A percentile compares a stretch with the other conserved stretches of the same genome.
Evolutionary conservation across 2,329 filamentous ascomycete species (phyloP).

Genomic region (Rugonectria rugulosa): DNA sequence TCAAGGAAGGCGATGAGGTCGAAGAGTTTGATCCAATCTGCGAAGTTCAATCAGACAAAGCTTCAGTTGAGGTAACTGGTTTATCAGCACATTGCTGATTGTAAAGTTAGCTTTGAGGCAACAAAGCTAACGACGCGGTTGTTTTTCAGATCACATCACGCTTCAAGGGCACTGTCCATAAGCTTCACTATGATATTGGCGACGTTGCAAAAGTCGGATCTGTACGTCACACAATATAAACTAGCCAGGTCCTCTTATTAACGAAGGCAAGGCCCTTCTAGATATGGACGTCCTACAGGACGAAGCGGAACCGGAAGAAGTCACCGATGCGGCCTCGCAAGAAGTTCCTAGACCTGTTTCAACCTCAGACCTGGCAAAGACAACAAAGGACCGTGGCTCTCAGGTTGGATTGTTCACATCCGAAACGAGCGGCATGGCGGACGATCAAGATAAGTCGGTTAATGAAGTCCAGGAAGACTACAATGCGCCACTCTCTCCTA

Average conservation of each 20-base stretch:
- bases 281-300: conserved; percentile 11
- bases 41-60: conserved; percentile 25
- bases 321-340: background rate
- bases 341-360: background rate
- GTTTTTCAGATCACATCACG: conserved; percentile 19
- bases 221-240: background rate
- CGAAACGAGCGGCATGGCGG: background rate
- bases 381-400: background rate
- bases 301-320: background rate
- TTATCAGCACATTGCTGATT: background rate
- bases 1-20: conserved; percentile 13
- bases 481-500: background rate
- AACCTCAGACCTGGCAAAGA: background rate
- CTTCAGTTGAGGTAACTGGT: conserved; percentile 17
- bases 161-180: conserved; percentile 8
- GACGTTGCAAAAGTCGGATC: conserved; percentile 13
- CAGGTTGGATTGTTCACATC: background rate
- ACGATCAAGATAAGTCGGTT: background rate
- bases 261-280: background rate
- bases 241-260: background rate
- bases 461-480: conserved; percentile 2
- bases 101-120: background rate
- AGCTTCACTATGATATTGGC: conserved; percentile 12
- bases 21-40: conserved; percentile 23
- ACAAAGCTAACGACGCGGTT: background rate